Base-by-base conservation (phyloP, 495 filamentous ascomycete genomes). In the Talaromyces proteolyticus region DNA sequence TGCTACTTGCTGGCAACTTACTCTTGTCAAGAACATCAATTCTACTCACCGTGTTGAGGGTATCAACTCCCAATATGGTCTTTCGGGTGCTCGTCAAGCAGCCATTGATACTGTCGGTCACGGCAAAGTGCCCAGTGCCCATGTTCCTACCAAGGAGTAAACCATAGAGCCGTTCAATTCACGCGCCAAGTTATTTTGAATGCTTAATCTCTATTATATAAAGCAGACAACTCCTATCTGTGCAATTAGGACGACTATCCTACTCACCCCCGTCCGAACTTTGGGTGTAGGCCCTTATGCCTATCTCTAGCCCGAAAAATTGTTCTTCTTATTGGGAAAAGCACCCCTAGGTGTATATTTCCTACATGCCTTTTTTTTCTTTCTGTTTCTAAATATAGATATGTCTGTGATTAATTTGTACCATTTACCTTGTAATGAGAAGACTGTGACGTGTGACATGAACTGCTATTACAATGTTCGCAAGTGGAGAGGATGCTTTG, bases 21-120 rank as follows among this genome's bases (percentile, higher is more conserved):
- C 81, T 41, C 69, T 94, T 44, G 89, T 96, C 68, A 98, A 98
- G 86, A 98, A 97, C 71, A 79, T 96, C 74, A 98, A 98, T 77
- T 88, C 89, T 21, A 93, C 85, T 49, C 93, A 98, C 74, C 88
- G 93, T 56, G 70, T 95, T 53, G 90, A 97, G 64, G 93, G 92
- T 43, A 79, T 96, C 55, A 58, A 74, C 5, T 81, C 72, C 39
- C 91, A 96, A 58, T 89, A 79, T 54, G 84, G 75, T 42, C 78
- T 98, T 45, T 66, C 66, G n/a, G 91, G 82, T 34, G 90, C 94
- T 49, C 76, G 66, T 47, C 59, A 74, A 50, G 62, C 63, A 37
- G 69, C 71, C 29, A 65, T 65, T 47, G 64, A 60, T 45, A 64
- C 56, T 42, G 62, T 66, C 45, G 67, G 62, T 37, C 44, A 66